phyloP scores from a whole-genome alignment of 2,329 filamentous ascomycete genomes.

The Ascochyta koolunga region DNA sequence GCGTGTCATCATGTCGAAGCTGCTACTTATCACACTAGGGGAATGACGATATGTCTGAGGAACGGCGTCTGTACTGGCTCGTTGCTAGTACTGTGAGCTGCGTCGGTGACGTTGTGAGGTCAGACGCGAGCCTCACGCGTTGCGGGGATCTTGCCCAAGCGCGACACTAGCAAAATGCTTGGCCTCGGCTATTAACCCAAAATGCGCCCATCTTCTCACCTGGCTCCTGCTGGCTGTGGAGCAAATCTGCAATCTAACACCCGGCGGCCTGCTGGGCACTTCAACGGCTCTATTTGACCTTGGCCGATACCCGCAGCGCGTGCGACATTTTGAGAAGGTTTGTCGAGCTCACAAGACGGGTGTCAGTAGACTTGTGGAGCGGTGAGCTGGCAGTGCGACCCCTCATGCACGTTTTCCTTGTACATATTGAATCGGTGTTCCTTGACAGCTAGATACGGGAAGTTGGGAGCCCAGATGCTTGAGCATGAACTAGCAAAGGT shows the following conservation, averaged over 20 bases:
- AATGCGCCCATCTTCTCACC: background rate
- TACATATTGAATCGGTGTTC: background rate
- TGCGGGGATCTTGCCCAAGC: constrained; percentile 3
- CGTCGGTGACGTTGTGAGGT: constrained; percentile 15
- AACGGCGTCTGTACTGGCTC: constrained; percentile 9
- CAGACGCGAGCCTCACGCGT: constrained; percentile 13
- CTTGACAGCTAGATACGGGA: background rate
- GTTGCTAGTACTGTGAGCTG: constrained; percentile 14
- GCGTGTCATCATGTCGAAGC: constrained; percentile 4
- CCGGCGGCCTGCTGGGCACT: constrained; percentile 1
- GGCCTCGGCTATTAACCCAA: background rate
- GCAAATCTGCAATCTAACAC: constrained; percentile 6
- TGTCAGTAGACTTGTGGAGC: constrained; percentile 4
- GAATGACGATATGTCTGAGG: constrained; percentile 14
- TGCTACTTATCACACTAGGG: background rate
- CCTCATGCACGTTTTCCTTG: constrained; percentile 8
- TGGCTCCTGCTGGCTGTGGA: constrained; percentile 8
- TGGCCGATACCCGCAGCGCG: constrained; percentile 8
- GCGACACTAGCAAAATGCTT: constrained; percentile 3
- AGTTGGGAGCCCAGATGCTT: background rate
- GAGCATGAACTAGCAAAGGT: background rate
- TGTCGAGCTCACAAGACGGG: constrained; percentile 10
- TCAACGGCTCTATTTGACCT: background rate
- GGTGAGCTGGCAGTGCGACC: constrained; percentile 8
- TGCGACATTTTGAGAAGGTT: constrained; percentile 7